Percentiles rank a stretch among this genome's conserved stretches.
phyloP scores from a whole-genome alignment of 208 protist genomes.

The Leishmania mexicana region DNA sequence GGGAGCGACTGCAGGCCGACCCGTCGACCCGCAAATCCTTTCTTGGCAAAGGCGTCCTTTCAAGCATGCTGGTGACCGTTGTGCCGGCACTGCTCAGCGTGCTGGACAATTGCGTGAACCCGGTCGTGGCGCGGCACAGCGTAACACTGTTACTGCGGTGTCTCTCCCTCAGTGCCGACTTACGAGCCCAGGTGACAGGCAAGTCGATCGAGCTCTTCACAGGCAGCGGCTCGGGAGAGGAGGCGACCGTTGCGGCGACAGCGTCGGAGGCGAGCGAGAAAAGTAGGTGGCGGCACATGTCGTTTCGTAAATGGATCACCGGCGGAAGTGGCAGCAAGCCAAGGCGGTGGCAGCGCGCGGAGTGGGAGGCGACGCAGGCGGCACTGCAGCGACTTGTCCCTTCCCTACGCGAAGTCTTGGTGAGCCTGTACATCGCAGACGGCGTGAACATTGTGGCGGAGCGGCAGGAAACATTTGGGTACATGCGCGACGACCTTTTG shows the following conservation, averaged over 20 bases:
- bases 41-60: conserved; percentile 39
- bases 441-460: conserved; percentile 27
- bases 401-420: conserved; percentile 28
- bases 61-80: conserved; percentile 38
- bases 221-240: background rate
- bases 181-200: conserved; percentile 28
- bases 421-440: conserved; percentile 24
- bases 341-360: conserved; percentile 21
- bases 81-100: conserved; percentile 56
- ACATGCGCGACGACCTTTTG: conserved; percentile 31
- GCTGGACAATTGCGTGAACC: conserved; percentile 64
- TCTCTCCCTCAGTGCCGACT: conserved; percentile 50
- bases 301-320: conserved; percentile 28
- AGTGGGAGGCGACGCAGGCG: conserved; percentile 30
- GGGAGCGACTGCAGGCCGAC: conserved; percentile 32
- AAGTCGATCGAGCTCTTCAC: conserved; percentile 15
- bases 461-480: conserved; percentile 30
- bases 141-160: conserved; percentile 66
- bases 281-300: conserved; percentile 1
- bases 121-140: conserved; percentile 73
- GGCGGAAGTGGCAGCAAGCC: conserved; percentile 5
- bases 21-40: conserved; percentile 34
- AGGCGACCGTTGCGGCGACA: background rate
- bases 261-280: background rate
- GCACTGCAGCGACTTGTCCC: conserved; percentile 28